Evolutionary conservation across 495 filamentous ascomycete genomes (phyloP).

Genomic region (Stereocaulon alpinum): DNA sequence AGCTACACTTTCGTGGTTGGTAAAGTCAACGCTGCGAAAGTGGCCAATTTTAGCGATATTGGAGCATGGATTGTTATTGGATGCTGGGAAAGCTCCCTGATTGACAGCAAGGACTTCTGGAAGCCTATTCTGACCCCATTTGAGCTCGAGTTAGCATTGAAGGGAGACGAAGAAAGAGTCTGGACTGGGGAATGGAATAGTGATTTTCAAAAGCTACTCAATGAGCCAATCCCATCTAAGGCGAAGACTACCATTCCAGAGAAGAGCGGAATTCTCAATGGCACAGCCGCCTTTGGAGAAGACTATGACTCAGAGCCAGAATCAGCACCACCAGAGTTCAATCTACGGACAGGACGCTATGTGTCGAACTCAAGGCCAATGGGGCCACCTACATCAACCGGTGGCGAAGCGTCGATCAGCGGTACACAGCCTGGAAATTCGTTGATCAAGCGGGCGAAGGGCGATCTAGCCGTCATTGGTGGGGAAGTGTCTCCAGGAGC

Average conservation of each 20-base stretch:
- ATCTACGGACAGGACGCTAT: slow-evolving; percentile 79
- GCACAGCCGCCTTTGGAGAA: slow-evolving; percentile 25
- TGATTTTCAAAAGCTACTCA: slow-evolving; percentile 53
- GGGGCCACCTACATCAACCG: slow-evolving; percentile 33
- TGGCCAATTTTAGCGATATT: slow-evolving; percentile 92
- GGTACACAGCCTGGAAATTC: slow-evolving; percentile 29
- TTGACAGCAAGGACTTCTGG: slow-evolving; percentile 78
- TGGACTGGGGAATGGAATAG: slow-evolving; percentile 72
- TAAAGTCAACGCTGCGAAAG: slow-evolving; percentile 88
- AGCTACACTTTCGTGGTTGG: slow-evolving; percentile 93
- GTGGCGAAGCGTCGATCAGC: slow-evolving; percentile 28
- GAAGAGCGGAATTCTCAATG: slow-evolving; percentile 14
- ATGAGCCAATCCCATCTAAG: slow-evolving; percentile 16
- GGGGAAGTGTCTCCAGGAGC: slow-evolving; percentile 82
- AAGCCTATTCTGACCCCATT: slow-evolving; percentile 85
- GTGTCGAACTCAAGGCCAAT: slow-evolving; percentile 78
- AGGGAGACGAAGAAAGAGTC: slow-evolving; percentile 56
- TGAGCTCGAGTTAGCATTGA: slow-evolving; percentile 67
- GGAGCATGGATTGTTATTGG: slow-evolving; percentile 96
- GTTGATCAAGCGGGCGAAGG: slow-evolving; percentile 51
- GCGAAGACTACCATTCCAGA: slow-evolving; percentile 12
- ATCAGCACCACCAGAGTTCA: slow-evolving; percentile 77
- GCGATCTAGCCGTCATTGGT: slow-evolving; percentile 65
- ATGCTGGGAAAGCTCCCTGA: slow-evolving; percentile 91
- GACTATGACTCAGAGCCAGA: slow-evolving; percentile 50